These are phyloP conservation scores for Plectosphaerella cucumerina DNA, from an alignment of 2,329 filamentous ascomycete species.

Conservation along the genomic window DNA sequence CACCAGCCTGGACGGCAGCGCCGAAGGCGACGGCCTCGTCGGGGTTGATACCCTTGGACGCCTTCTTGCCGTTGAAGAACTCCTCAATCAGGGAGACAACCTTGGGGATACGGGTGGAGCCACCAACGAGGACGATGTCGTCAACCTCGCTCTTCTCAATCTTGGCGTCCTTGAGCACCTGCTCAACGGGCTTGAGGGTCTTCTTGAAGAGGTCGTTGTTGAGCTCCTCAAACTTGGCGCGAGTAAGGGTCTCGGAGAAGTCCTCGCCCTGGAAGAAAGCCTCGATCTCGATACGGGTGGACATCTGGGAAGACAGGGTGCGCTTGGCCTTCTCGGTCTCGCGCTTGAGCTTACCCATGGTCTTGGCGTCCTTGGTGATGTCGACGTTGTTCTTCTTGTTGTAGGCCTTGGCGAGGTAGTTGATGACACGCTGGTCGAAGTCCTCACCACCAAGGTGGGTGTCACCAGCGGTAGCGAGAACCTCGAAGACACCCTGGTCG, in stretches of 20 bases:
- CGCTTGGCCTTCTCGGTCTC: conserved; percentile 99
- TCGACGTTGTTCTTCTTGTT: conserved; percentile 98
- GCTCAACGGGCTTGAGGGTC: conserved; percentile 97
- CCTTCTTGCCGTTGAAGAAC: conserved; percentile 93
- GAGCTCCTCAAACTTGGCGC: conserved; percentile 98
- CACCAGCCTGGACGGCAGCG: conserved; percentile 94
- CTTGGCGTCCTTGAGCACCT: conserved; percentile 97
- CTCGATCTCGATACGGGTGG: conserved; percentile 92
- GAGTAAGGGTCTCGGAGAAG: conserved; percentile 96
- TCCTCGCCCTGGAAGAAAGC: conserved; percentile 95
- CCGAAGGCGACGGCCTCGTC: conserved; percentile 98
- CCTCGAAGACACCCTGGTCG: conserved; percentile 90
- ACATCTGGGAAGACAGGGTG: conserved; percentile 91
- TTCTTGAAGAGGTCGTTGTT: conserved; percentile 99
- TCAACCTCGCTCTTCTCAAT: conserved; percentile 92
- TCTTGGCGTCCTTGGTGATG: conserved; percentile 90
- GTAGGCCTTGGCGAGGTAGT: conserved; percentile 93
- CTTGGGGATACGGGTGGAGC: conserved; percentile 99
- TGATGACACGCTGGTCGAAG: conserved; percentile 97
- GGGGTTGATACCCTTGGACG: conserved; percentile 98
- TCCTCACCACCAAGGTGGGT: conserved; percentile 98
- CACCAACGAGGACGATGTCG: conserved; percentile 96
- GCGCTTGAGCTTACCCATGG: conserved; percentile 99
- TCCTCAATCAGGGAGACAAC: conserved; percentile 92
- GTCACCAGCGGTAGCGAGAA: conserved; percentile 91